Evolutionary conservation across 805 yeast species (phyloP), one percentile per base, ranked within the genome.

Genomic region (Lipomyces kockii): DNA sequence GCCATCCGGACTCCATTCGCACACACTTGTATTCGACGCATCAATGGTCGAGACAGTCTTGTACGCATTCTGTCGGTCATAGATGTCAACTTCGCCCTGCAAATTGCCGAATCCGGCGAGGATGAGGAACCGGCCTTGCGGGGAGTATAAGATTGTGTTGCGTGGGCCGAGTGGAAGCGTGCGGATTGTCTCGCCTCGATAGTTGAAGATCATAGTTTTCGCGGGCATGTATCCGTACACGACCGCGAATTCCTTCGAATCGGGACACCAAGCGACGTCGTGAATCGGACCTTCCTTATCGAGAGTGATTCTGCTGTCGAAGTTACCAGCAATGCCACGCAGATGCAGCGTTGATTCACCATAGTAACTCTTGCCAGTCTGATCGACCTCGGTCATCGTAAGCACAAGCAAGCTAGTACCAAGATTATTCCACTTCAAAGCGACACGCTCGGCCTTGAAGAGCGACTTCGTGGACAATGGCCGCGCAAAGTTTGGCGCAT

Each of bases 1-100:
- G 51, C 99, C 98, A 80, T 95, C 97, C 9, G 99, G 99, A 1
- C 96, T 88, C 99, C 99, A 95, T 78, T 91, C 91, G 78, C 97
- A 94, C 57, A 89, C 96, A n/a, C 97, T 89, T 17, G 98, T 92
- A 81, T 95, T 96, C 57, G 97, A 81, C 14, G 98, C 99, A 76
- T 91, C 91, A 75, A 95, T 89, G 22, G 91, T 84, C 25, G 92
- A 83, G 62, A 95, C 86, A 78, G 91, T 90, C 64, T 83, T 80
- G 78, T 92, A 94, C 79, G 90, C 89, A 76, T 89, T 87, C 78
- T 88, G 91, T 77, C 98, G 90, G 81, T 95, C 99, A 77, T 92
- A 88, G 69, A 95, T 89, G 78, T 96, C 98, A 66, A 95, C 96
- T 17, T 93, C 87, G 69, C 99, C 99, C 81, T 94, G 98, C 78